Percentiles rank a stretch among this genome's conserved stretches.
Conservation (phyloP, 768 basidiomycete species). For the Termitomyces sp. region DNA sequence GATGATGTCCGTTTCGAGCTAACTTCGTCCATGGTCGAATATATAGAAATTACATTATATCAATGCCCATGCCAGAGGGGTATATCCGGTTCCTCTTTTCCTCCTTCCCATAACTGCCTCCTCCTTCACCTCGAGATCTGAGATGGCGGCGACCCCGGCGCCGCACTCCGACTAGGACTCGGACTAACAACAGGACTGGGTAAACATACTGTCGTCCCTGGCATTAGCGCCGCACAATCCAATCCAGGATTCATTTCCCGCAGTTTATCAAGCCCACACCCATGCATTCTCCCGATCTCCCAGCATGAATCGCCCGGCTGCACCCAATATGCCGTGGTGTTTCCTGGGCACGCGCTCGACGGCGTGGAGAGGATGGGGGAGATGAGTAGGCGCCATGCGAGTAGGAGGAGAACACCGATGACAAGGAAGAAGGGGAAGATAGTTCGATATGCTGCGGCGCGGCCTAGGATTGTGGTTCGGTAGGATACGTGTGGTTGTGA, state of each 20-base stretch:
- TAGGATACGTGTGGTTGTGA: slow-evolving; percentile 24
- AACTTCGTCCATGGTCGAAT: background rate
- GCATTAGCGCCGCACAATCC: slow-evolving; percentile 54
- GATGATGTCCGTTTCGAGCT: slow-evolving; percentile 3
- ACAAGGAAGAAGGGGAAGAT: slow-evolving; percentile 74
- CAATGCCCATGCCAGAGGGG: background rate
- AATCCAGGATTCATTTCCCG: slow-evolving; percentile 49
- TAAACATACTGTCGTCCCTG: slow-evolving; percentile 58
- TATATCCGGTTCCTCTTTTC: background rate
- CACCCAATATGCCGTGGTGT: slow-evolving; percentile 43
- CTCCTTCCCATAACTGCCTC: background rate
- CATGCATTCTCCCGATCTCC: slow-evolving; percentile 50
- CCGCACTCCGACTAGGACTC: background rate
- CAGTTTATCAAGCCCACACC: slow-evolving; percentile 49
- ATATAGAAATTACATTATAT: slow-evolving; percentile 4
- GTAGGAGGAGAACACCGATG: slow-evolving; percentile 56
- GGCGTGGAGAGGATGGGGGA: slow-evolving; percentile 36
- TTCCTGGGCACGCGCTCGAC: slow-evolving; percentile 33
- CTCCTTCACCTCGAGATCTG: background rate
- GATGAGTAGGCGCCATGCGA: slow-evolving; percentile 59
- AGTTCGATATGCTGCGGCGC: slow-evolving; percentile 43
- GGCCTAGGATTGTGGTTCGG: slow-evolving; percentile 22
- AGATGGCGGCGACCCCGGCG: background rate
- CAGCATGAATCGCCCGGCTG: slow-evolving; percentile 65
- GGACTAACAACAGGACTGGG: slow-evolving; percentile 24